Evolutionary conservation across 805 yeast genomes (phyloP).

Genomic region (Wickerhamiella vanderwaltii): DNA sequence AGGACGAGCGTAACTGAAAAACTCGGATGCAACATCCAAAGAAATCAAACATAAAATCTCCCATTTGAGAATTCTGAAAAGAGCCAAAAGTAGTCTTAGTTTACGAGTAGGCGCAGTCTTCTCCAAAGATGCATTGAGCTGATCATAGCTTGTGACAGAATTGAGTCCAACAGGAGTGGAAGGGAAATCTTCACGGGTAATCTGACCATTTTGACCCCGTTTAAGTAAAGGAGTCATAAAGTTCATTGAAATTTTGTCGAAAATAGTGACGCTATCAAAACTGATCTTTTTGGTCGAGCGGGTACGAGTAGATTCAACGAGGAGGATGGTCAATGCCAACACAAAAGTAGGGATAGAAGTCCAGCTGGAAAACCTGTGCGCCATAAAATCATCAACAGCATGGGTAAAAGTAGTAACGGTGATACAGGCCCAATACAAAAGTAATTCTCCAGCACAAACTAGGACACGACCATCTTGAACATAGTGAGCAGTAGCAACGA

Average conservation of each 20-base stretch:
- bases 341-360: conserved; percentile 5
- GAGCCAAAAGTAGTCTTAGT: conserved; percentile 17
- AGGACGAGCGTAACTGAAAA: conserved; percentile 16
- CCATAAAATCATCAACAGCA: conserved; percentile 16
- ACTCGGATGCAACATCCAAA: conserved; percentile 11
- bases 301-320: conserved; percentile 12
- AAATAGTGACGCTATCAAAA: conserved; percentile 18
- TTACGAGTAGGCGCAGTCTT: neutral
- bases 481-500: conserved; percentile 14
- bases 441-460: conserved; percentile 18
- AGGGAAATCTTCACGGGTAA: conserved; percentile 20
- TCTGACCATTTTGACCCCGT: conserved; percentile 11
- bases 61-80: conserved; percentile 7
- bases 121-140: conserved; percentile 13
- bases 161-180: conserved; percentile 18
- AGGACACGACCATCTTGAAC: conserved; percentile 23
- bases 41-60: conserved; percentile 12
- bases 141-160: conserved; percentile 14
- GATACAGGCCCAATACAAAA: conserved; percentile 20
- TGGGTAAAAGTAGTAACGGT: conserved; percentile 12
- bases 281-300: conserved; percentile 7
- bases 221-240: conserved; percentile 16
- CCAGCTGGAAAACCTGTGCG: neutral
- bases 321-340: conserved; percentile 8
- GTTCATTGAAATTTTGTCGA: conserved; percentile 17